A percentile compares a stretch with the other conserved stretches of the same genome.
Evolutionary conservation across 2,329 filamentous ascomycete genomes (phyloP).

Genomic region (Graphilbum fragrans): DNA sequence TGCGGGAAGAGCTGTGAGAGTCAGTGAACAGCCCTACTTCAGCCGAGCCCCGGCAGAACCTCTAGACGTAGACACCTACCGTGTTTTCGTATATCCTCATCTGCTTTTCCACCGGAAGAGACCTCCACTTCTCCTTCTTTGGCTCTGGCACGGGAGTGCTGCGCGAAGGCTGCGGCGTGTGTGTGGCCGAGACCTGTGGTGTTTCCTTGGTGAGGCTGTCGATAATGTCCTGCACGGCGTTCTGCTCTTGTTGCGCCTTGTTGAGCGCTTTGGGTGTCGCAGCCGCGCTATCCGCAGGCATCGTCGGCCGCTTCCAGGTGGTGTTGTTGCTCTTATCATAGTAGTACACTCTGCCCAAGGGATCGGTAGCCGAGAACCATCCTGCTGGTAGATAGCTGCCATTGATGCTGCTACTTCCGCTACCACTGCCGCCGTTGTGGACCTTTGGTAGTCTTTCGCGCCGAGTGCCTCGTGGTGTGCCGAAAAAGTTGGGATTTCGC

Average conservation of each 20-base stretch:
- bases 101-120: slow-evolving; percentile 66
- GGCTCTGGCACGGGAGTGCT: slow-evolving; percentile 39
- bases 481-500: slow-evolving; percentile 38
- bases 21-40: not conserved
- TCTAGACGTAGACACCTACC: slow-evolving; percentile 35
- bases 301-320: slow-evolving; percentile 70
- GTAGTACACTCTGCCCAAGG: slow-evolving; percentile 67
- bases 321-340: slow-evolving; percentile 69
- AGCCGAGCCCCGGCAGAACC: not conserved
- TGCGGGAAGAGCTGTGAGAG: slow-evolving; percentile 60
- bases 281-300: slow-evolving; percentile 51
- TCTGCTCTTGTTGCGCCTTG: slow-evolving; percentile 49
- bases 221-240: slow-evolving; percentile 72
- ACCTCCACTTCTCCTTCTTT: slow-evolving; percentile 60
- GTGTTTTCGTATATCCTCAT: slow-evolving; percentile 94
- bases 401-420: not conserved
- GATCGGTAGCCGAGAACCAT: slow-evolving; percentile 69
- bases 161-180: slow-evolving; percentile 48
- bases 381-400: slow-evolving; percentile 58
- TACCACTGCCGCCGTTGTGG: not conserved
- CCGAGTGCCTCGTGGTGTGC: slow-evolving; percentile 37
- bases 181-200: slow-evolving; percentile 38
- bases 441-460: slow-evolving; percentile 1
- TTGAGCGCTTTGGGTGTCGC: slow-evolving; percentile 53
- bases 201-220: slow-evolving; percentile 68